Conservation (phyloP, 2,329 filamentous ascomycete species). For the Arthrocladium fulminans region DNA sequence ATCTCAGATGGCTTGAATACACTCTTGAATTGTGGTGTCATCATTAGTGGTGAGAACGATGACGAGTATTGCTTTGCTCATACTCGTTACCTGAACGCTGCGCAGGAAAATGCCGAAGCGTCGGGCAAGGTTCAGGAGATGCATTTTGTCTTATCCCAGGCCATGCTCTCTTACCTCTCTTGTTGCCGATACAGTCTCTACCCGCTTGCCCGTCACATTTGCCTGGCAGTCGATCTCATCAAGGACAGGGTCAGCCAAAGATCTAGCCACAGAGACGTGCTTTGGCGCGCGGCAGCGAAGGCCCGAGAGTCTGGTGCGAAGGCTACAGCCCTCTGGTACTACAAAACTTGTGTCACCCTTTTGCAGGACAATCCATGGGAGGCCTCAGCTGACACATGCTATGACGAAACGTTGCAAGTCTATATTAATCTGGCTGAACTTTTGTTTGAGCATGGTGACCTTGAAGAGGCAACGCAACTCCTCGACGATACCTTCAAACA, state of each 20-base stretch:
- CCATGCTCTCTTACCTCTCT: slow-evolving; percentile 62
- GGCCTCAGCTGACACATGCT: slow-evolving; percentile 60
- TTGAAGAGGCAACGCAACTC: slow-evolving; percentile 57
- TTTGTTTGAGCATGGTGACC: slow-evolving; percentile 67
- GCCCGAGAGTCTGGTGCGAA: slow-evolving; percentile 76
- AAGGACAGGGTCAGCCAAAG: slow-evolving; percentile 54
- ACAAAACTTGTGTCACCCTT: slow-evolving; percentile 65
- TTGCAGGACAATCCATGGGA: slow-evolving; percentile 75
- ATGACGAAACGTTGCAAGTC: slow-evolving; percentile 75
- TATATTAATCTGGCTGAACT: slow-evolving; percentile 75
- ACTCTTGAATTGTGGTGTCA: slow-evolving; percentile 68
- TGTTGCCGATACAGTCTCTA: slow-evolving; percentile 58
- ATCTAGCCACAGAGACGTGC: slow-evolving; percentile 60
- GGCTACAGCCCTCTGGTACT: slow-evolving; percentile 74
- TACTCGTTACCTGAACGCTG: slow-evolving; percentile 74
- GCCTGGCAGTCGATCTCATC: slow-evolving; percentile 66
- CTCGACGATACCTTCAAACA: slow-evolving; percentile 61
- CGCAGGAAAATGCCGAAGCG: slow-evolving; percentile 60
- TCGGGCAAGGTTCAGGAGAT: slow-evolving; percentile 52
- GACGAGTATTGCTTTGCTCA: slow-evolving; percentile 83
- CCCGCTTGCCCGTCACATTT: slow-evolving; percentile 71
- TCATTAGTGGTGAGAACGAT: slow-evolving; percentile 73
- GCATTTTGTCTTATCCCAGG: slow-evolving; percentile 83
- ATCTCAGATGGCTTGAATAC: slow-evolving; percentile 71
- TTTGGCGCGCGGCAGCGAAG: slow-evolving; percentile 69